Conservation (phyloP, 345 rosid genomes). For the Aethionema arabicum region DNA sequence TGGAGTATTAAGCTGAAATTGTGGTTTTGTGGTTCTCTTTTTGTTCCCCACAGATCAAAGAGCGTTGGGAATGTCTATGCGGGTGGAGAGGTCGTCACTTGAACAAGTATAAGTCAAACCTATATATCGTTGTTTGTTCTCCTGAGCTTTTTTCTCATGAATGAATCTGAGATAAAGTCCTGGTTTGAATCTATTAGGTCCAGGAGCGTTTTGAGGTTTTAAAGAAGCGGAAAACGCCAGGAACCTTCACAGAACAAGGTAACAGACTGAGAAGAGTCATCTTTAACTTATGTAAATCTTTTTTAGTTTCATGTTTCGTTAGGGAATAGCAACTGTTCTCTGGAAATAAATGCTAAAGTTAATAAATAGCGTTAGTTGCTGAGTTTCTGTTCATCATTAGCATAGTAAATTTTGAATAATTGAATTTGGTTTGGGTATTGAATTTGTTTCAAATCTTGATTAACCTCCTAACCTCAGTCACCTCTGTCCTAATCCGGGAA, state of each 20-base stretch:
- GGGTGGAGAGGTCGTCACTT: slow-evolving; percentile 89
- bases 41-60: slow-evolving; percentile 65
- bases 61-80: slow-evolving; percentile 98
- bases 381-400: not conserved
- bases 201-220: slow-evolving; percentile 81
- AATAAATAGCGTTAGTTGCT: no score
- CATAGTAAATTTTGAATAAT: slow-evolving; percentile 15
- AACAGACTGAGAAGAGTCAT: slow-evolving; percentile 22
- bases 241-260: slow-evolving; percentile 93
- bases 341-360: no score
- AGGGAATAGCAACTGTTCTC: slow-evolving; percentile 11
- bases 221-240: slow-evolving; percentile 84
- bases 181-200: slow-evolving; percentile 50
- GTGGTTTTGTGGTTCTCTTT: not conserved
- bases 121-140: slow-evolving; percentile 20
- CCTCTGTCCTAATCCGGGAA: not conserved
- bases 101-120: slow-evolving; percentile 52
- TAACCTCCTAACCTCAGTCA: not conserved
- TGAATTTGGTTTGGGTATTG: not conserved
- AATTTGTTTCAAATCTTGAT: no score
- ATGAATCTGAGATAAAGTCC: slow-evolving; percentile 10
- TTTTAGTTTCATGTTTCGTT: slow-evolving; percentile 2
- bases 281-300: not conserved
- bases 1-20: slow-evolving; percentile 6
- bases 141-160: slow-evolving; percentile 6